A percentile compares a stretch with the other conserved stretches of the same genome.
Conservation (phyloP, 2,329 filamentous ascomycete species). For the Emmonsia crescens region DNA sequence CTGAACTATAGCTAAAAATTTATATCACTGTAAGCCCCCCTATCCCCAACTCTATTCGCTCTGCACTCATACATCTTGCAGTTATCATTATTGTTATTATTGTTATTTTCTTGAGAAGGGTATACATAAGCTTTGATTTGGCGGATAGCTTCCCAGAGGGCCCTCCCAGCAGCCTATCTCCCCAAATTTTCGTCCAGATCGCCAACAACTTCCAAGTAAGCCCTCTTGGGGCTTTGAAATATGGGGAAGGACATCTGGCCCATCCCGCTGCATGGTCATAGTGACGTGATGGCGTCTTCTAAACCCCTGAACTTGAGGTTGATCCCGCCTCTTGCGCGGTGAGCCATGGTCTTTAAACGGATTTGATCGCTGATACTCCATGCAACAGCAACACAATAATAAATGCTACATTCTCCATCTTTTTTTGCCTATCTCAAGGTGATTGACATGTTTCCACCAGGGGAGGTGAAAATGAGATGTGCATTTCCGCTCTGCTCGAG, state of each 20-base stretch:
- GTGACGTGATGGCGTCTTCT: background rate
- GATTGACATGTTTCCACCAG: background rate
- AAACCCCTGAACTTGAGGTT: background rate
- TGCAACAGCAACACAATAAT: background rate
- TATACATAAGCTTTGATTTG: background rate
- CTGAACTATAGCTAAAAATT: background rate
- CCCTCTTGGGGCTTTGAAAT: background rate
- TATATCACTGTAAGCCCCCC: background rate
- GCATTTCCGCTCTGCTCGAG: background rate
- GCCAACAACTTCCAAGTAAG: too few species aligned
- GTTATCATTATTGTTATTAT: background rate
- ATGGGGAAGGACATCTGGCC: background rate
- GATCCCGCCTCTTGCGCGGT: background rate
- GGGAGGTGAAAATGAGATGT: background rate
- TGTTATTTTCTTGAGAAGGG: background rate
- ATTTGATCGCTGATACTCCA: background rate
- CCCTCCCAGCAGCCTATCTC: background rate
- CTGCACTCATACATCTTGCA: background rate
- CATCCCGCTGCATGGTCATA: background rate
- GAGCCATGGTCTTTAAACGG: too few species aligned
- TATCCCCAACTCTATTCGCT: background rate
- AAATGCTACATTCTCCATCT: background rate
- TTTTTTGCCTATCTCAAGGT: too few species aligned
- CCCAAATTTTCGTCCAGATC: background rate
- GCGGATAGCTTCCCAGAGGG: background rate